Base-by-base conservation (phyloP, 257 asterid species). In the Plantago ovata region DNA sequence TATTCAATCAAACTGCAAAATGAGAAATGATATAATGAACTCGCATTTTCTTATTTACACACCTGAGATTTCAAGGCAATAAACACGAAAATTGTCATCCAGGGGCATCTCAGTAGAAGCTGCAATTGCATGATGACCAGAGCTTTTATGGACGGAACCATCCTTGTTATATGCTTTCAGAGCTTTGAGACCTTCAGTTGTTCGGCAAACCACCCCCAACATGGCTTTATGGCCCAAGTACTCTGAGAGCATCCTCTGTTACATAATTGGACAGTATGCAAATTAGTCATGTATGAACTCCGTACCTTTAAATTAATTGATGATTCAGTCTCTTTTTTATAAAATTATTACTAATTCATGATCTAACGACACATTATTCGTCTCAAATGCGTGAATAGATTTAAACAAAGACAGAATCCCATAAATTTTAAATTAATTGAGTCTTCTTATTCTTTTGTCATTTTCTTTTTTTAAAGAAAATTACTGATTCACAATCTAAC, bases 21-120 rank as follows among this genome's bases (percentile, higher is more conserved):
- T 12, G 28, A 4, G 7, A 16, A 22, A 50, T 5, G 14, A 2
- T 20, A 22, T 11, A 72, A 40, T 28, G 21, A 64, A n/a, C 69
- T 69, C 42, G 13, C 51, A 5, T 50, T n/a, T n/a, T 23, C 19
- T 45, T 38, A 16, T 38, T 23, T 55, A 56, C 59, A 52, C 24
- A 90, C 98, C 95, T 80, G 51, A 87, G 72, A 67, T 70, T 59
- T 83, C 95, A 60, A 91, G 84, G 76, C 87, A 83, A 70, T 87
- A 76, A 21, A 76, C 85, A 54, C 47, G 68, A 69, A 74, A 85
- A 47, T 69, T 75, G 16, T 54, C 86, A 57, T 80, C 81, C 61
- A 86, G 60, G 45, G 77, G 70, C 68, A 67, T 69, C 59, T 83
- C 95, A 54, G 63, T 44, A 15, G 79, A 61, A 40, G 75, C 72